Conservation (phyloP, 306 rosid genomes). For the Acacia crassicarpa region DNA sequence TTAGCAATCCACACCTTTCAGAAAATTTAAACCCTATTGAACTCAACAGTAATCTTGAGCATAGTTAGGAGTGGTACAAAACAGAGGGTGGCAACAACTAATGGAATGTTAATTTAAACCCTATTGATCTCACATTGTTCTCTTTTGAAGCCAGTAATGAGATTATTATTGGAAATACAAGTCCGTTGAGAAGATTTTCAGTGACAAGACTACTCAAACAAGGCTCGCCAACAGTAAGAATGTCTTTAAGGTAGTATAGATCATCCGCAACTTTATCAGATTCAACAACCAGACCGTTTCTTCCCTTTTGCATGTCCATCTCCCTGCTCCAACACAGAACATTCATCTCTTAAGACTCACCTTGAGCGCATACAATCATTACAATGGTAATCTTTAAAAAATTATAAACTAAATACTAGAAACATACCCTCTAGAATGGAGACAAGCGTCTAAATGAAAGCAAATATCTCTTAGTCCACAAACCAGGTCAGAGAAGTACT, state of each 20-base stretch:
- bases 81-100: constrained; percentile 12
- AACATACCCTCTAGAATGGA: constrained; percentile 53
- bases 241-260: constrained; percentile 77
- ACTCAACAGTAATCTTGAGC: constrained; percentile 23
- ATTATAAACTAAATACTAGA: constrained; percentile 1
- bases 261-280: constrained; percentile 68
- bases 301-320: constrained; percentile 41
- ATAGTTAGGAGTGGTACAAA: constrained; percentile 11
- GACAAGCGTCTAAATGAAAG: constrained; percentile 53
- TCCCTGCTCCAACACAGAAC: constrained; percentile 51
- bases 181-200: constrained; percentile 63
- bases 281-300: constrained; percentile 55
- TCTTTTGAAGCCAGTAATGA: constrained; percentile 52
- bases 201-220: constrained; percentile 50
- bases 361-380: neutral
- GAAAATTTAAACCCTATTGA: constrained; percentile 7
- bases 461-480: constrained; percentile 56
- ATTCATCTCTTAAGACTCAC: constrained; percentile 16
- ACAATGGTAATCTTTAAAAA: constrained; percentile 1
- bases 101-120: constrained; percentile 17
- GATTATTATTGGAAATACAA: constrained; percentile 61
- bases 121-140: constrained; percentile 61
- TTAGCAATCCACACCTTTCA: constrained; percentile 6
- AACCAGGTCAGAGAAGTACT: constrained; percentile 76
- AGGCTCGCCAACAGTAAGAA: constrained; percentile 53